Evolutionary conservation across 257 asterid genomes (phyloP).

Genomic region (Catharanthus roseus): DNA sequence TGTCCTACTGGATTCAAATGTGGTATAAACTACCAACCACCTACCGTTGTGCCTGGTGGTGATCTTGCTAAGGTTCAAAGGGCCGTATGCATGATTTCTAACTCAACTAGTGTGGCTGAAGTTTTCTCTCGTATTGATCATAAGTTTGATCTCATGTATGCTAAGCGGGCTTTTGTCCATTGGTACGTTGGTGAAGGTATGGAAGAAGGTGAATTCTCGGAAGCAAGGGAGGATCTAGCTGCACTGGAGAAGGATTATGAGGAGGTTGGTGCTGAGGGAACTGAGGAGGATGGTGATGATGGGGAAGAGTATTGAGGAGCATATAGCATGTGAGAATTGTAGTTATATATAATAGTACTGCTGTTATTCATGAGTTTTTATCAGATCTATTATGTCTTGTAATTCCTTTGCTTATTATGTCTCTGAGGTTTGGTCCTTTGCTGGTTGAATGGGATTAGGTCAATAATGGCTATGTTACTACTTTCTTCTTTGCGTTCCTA

Average conservation of each 20-base stretch:
- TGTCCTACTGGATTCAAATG: conserved; percentile 44
- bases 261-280: conserved; percentile 39
- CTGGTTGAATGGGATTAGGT: no score
- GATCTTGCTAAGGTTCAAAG: conserved; percentile 43
- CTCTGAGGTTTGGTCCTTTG: no score
- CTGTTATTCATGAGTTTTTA: no score
- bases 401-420: no score
- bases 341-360: no score
- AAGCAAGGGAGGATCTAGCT: conserved; percentile 40
- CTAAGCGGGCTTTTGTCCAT: conserved; percentile 38
- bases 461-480: no score
- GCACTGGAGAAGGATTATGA: conserved; percentile 42
- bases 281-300: conserved; percentile 30
- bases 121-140: conserved; percentile 39
- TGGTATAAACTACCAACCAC: conserved; percentile 42
- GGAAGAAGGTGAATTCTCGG: conserved; percentile 45
- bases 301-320: conserved; percentile 26
- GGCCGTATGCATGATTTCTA: conserved; percentile 39
- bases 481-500: no score
- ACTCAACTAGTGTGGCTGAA: conserved; percentile 42
- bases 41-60: conserved; percentile 39
- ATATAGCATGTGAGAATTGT: neutral
- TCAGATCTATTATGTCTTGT: no score
- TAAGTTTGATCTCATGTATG: conserved; percentile 38
- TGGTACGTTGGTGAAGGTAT: conserved; percentile 47